Percentiles rank a stretch among this genome's conserved stretches.
Conservation (phyloP, 805 yeast genomes). For the Sugiyamaella boreocaroliniensis region DNA sequence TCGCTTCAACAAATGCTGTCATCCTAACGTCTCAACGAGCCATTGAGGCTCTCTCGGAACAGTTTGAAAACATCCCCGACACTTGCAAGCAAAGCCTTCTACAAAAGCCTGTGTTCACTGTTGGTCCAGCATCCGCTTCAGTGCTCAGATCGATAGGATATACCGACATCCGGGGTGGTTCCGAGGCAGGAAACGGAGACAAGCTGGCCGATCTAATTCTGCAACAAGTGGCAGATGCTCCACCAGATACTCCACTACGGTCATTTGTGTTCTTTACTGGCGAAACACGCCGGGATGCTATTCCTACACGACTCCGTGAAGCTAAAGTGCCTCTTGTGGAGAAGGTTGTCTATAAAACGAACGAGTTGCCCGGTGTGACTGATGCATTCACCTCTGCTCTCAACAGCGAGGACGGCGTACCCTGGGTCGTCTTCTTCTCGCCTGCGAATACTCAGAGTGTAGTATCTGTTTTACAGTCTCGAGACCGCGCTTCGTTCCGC, state of each 20-base stretch:
- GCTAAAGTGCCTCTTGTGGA: constrained; percentile 47
- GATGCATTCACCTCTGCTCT: constrained; percentile 18
- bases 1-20: constrained; percentile 42
- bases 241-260: constrained; percentile 13
- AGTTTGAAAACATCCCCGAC: constrained; percentile 1
- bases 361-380: constrained; percentile 41
- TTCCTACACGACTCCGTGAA: constrained; percentile 52
- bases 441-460: constrained; percentile 79
- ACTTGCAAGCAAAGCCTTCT: constrained; percentile 19
- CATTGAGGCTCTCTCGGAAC: constrained; percentile 50
- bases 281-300: constrained; percentile 70
- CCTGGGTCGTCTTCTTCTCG: constrained; percentile 83
- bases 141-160: constrained; percentile 61
- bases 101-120: constrained; percentile 58
- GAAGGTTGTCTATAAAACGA: constrained; percentile 63
- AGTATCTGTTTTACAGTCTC: constrained; percentile 39
- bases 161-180: constrained; percentile 61
- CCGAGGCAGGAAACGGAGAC: constrained; percentile 73
- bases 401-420: constrained; percentile 16
- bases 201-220: constrained; percentile 59
- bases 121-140: constrained; percentile 80
- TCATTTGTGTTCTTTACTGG: constrained; percentile 70
- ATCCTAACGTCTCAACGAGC: constrained; percentile 90
- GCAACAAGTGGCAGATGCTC: constrained; percentile 21
- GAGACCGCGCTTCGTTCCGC: constrained; percentile 26